Evolutionary conservation across 2,329 filamentous ascomycete species (phyloP).

Genomic region (Aspergillus ibericus): DNA sequence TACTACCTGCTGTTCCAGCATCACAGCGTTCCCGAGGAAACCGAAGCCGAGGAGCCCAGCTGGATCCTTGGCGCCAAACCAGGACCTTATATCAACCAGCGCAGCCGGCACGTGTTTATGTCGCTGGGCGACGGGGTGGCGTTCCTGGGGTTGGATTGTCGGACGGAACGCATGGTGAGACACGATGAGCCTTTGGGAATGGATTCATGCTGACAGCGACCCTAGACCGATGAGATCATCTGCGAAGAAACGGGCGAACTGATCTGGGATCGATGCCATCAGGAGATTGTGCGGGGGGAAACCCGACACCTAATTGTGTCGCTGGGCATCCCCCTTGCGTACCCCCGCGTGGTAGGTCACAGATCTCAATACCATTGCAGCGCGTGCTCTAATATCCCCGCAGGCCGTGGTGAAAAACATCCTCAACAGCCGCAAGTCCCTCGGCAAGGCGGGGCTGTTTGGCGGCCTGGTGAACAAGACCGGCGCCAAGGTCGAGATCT

Average conservation of each 20-base stretch:
- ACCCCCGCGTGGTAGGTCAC: conserved; percentile 68
- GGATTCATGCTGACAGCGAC: conserved; percentile 23
- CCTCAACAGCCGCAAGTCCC: conserved; percentile 82
- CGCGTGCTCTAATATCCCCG: conserved; percentile 31
- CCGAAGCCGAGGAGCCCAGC: conserved; percentile 79
- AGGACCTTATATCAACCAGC: conserved; percentile 87
- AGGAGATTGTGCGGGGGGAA: conserved; percentile 77
- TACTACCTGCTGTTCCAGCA: conserved; percentile 99
- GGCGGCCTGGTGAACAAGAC: conserved; percentile 82
- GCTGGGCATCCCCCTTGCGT: conserved; percentile 79
- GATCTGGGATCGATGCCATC: conserved; percentile 81
- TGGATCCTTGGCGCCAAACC: conserved; percentile 79
- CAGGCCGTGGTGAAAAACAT: conserved; percentile 66
- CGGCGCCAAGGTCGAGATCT: conserved; percentile 85
- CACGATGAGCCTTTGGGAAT: not conserved
- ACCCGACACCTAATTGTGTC: conserved; percentile 89
- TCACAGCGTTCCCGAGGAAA: conserved; percentile 80
- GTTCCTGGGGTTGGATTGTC: conserved; percentile 84
- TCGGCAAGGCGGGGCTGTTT: conserved; percentile 78
- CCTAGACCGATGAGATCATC: conserved; percentile 70
- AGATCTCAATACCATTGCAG: conserved; percentile 31
- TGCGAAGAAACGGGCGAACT: conserved; percentile 79
- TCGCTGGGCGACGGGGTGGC: conserved; percentile 75
- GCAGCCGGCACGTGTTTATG: conserved; percentile 83
- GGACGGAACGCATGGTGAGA: conserved; percentile 75